Evolutionary conservation across 805 yeast species (phyloP).

Genomic region (Lipomyces kockii): DNA sequence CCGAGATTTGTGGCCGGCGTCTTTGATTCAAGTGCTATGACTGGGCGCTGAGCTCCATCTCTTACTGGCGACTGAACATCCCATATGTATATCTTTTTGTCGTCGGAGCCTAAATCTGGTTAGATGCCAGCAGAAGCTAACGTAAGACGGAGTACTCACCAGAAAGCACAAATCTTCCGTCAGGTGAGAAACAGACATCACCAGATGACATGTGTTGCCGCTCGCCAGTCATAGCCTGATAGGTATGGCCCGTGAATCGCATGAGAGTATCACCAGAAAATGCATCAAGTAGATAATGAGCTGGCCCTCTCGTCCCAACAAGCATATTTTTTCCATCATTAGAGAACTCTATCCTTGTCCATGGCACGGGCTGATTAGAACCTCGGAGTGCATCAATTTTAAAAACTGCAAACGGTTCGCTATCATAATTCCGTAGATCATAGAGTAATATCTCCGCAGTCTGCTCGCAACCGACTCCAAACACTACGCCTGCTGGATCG

Average conservation of each 20-base stretch:
- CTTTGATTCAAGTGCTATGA: slow-evolving; percentile 35
- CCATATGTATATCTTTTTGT: slow-evolving; percentile 60
- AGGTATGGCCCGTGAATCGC: slow-evolving; percentile 53
- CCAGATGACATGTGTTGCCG: slow-evolving; percentile 51
- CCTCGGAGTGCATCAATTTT: slow-evolving; percentile 45
- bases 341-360: slow-evolving; percentile 77
- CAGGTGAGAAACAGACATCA: slow-evolving; percentile 65
- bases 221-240: slow-evolving; percentile 52
- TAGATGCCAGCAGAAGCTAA: neutral
- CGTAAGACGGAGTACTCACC: slow-evolving; percentile 45
- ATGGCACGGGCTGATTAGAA: slow-evolving; percentile 40
- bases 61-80: slow-evolving; percentile 44
- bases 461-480: slow-evolving; percentile 64
- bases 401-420: slow-evolving; percentile 58
- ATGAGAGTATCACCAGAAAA: slow-evolving; percentile 61
- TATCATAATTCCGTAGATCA: slow-evolving; percentile 61
- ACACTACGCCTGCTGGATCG: slow-evolving; percentile 84
- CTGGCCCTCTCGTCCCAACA: slow-evolving; percentile 59
- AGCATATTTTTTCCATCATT: slow-evolving; percentile 72
- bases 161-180: slow-evolving; percentile 63
- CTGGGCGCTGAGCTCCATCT: slow-evolving; percentile 39
- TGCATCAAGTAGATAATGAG: slow-evolving; percentile 71
- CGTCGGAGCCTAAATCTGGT: slow-evolving; percentile 48
- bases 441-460: slow-evolving; percentile 59
- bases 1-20: slow-evolving; percentile 50